phyloP scores from a whole-genome alignment of 179 eudicot genomes.

The Monotropa hypopitys region DNA sequence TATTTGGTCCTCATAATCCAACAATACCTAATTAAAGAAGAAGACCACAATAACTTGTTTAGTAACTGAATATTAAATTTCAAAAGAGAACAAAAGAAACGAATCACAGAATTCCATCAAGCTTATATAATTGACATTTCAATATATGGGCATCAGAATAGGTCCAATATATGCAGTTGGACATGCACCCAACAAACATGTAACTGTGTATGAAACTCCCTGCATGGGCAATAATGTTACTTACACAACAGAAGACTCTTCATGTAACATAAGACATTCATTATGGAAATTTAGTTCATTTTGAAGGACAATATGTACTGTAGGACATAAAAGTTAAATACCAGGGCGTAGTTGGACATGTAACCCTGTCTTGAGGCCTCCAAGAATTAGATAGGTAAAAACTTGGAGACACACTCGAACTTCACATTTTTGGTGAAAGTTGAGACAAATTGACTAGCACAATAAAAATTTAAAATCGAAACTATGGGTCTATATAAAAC shows the following conservation, averaged over 20 bases:
- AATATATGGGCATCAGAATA: background rate
- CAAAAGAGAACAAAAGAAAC: background rate
- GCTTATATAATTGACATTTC: background rate
- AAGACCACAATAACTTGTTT: background rate
- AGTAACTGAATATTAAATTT: background rate
- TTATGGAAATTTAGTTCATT: background rate
- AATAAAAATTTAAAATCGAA: background rate
- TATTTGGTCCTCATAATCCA: conserved; percentile 52
- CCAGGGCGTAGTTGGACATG: background rate
- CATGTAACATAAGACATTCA: background rate
- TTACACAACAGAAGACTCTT: background rate
- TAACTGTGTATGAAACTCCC: background rate
- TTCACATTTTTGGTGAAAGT: background rate
- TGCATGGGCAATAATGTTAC: background rate
- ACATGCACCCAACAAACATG: background rate
- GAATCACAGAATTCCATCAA: background rate
- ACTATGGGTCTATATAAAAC: background rate
- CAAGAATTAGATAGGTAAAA: background rate
- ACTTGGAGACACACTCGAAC: background rate
- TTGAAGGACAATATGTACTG: background rate
- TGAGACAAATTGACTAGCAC: background rate
- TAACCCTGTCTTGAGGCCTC: background rate
- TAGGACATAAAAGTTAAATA: background rate
- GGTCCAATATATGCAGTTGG: background rate
- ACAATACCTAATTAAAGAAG: conserved; percentile 29